A percentile compares a stretch with the other conserved stretches of the same genome.
Evolutionary conservation across 192 early-diverging fungal genomes (phyloP).

Genomic region (Coemansia sp.): DNA sequence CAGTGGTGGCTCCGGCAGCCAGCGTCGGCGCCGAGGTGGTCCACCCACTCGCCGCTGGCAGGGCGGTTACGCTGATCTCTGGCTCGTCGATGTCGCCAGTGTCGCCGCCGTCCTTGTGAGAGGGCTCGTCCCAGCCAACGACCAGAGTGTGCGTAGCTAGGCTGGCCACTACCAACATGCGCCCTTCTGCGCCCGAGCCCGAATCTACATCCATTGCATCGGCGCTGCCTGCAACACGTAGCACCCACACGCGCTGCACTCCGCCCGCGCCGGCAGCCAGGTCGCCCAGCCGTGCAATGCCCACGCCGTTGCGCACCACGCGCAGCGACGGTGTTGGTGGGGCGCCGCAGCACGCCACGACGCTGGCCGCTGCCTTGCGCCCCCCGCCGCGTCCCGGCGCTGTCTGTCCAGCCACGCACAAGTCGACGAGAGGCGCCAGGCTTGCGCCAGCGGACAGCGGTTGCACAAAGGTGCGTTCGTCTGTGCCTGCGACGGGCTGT

Average conservation of each 20-base stretch:
- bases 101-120: slow-evolving; percentile 36
- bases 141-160: slow-evolving; percentile 19
- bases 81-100: slow-evolving; percentile 49
- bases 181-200: neutral
- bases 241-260: slow-evolving; percentile 71
- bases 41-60: slow-evolving; percentile 36
- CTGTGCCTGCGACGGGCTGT: slow-evolving; percentile 22
- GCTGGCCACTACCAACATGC: slow-evolving; percentile 21
- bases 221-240: slow-evolving; percentile 32
- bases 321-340: slow-evolving; percentile 70
- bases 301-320: slow-evolving; percentile 85
- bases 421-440: slow-evolving; percentile 81
- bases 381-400: slow-evolving; percentile 26
- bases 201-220: slow-evolving; percentile 9
- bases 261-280: too few relatives aligned
- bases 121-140: slow-evolving; percentile 37
- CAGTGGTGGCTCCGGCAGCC: slow-evolving; percentile 10
- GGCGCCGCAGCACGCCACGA: slow-evolving; percentile 85
- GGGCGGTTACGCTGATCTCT: slow-evolving; percentile 53
- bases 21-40: slow-evolving; percentile 25
- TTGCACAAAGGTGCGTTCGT: slow-evolving; percentile 48
- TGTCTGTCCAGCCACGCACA: slow-evolving; percentile 78
- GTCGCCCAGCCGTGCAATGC: slow-evolving; percentile 65
- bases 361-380: slow-evolving; percentile 46
- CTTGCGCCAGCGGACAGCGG: slow-evolving; percentile 62